phyloP scores from a whole-genome alignment of 1,139 yeast species.

The Yamadazyma pseudoaaseri region DNA sequence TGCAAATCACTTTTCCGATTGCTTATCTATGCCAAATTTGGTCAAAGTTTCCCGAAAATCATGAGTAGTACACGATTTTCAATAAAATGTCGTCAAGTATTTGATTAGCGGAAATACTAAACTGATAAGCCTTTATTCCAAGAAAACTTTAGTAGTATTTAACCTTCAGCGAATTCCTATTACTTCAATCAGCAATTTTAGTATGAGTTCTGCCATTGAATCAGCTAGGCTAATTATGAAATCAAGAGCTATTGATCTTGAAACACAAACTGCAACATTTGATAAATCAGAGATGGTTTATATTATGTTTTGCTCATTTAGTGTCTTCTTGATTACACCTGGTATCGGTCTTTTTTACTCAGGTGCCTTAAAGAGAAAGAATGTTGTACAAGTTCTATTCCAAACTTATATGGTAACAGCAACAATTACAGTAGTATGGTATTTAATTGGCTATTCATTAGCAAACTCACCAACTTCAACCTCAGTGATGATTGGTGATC shows the following conservation, averaged over 20 bases:
- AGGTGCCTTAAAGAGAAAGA: slow-evolving; percentile 88
- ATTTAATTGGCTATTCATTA: slow-evolving; percentile 93
- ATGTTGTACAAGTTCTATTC: slow-evolving; percentile 86
- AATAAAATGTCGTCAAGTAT: too few species aligned
- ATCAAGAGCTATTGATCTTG: slow-evolving; percentile 7
- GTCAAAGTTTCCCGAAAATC: too few species aligned
- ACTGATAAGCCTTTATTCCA: too few species aligned
- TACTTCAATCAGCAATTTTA: too few species aligned
- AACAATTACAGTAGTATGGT: slow-evolving; percentile 86
- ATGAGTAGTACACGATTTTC: too few species aligned
- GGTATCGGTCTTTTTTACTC: slow-evolving; percentile 90
- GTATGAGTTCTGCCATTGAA: slow-evolving; percentile 4
- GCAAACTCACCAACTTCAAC: slow-evolving; percentile 74
- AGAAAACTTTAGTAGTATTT: too few species aligned
- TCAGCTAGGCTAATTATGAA: slow-evolving; percentile 7
- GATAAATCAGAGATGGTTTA: slow-evolving; percentile 82
- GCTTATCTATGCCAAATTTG: too few species aligned
- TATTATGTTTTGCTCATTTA: slow-evolving; percentile 71
- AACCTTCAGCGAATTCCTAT: too few species aligned
- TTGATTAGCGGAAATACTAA: too few species aligned
- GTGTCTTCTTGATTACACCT: slow-evolving; percentile 87
- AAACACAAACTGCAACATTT: slow-evolving; percentile 27
- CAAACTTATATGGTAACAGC: slow-evolving; percentile 86
- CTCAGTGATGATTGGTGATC: slow-evolving; percentile 72
- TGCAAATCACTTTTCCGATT: too few species aligned